Percentiles rank a stretch among this genome's conserved stretches.
Evolutionary conservation across 2,329 filamentous ascomycete genomes (phyloP).

Genomic region (Passalora sequoiae): DNA sequence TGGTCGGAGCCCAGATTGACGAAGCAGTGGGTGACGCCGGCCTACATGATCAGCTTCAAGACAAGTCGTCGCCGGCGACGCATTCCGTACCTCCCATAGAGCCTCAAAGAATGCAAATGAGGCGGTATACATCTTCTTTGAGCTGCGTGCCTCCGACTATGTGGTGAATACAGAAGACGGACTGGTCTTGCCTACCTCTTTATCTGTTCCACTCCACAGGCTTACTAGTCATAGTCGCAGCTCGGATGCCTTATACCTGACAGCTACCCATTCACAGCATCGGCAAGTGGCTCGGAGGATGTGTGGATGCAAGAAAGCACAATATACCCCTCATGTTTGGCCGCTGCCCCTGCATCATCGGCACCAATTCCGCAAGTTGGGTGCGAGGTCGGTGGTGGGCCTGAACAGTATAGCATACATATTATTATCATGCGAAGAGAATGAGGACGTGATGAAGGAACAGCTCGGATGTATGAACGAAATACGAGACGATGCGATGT

Average conservation of each 20-base stretch:
- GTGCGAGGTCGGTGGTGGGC: neutral
- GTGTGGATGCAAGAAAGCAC: neutral
- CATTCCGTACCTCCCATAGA: conserved; percentile 70
- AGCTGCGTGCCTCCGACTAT: neutral
- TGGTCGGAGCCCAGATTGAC: conserved; percentile 68
- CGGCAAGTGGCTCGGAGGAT: conserved; percentile 2
- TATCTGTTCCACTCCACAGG: neutral
- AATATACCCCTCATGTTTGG: neutral
- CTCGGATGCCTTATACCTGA: too few species aligned
- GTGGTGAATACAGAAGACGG: neutral
- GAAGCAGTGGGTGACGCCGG: conserved; percentile 56
- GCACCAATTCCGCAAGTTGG: neutral
- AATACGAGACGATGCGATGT: too few species aligned
- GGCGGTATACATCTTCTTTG: conserved; percentile 55
- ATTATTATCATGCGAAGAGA: too few species aligned
- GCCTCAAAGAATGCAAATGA: conserved; percentile 80
- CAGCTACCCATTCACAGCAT: neutral
- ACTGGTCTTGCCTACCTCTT: too few species aligned
- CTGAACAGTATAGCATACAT: neutral
- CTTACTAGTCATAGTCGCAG: neutral
- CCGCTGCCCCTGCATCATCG: neutral
- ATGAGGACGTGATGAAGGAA: neutral
- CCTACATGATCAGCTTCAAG: too few species aligned
- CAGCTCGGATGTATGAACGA: too few species aligned
- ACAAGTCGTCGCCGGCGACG: too few species aligned